Evolutionary conservation across 2,329 filamentous ascomycete species (phyloP), one percentile per base, ranked within the genome.

Genomic region (Orbilia blumenaviensis): DNA sequence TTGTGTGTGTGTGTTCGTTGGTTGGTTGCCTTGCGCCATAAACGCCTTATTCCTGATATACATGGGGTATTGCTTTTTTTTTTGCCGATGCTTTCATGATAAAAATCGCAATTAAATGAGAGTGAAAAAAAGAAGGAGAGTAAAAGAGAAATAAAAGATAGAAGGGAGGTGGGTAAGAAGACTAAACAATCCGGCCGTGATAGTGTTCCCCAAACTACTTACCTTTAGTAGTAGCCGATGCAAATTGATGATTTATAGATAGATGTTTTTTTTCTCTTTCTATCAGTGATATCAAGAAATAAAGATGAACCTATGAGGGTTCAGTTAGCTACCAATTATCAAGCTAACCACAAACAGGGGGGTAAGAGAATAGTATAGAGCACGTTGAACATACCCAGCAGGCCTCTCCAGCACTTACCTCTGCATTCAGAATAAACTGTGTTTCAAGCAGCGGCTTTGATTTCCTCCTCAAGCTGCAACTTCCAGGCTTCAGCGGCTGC

Each of bases 401-500:
- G n/a, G n/a, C n/a, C n/a, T n/a, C n/a, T n/a, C n/a, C 34, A 23
- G 21, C 54, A 14, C 16, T 41, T 10, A 41, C 36, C n/a, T n/a
- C n/a, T n/a, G n/a, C n/a, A n/a, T n/a, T n/a, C n/a, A n/a, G n/a
- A n/a, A n/a, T n/a, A n/a, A n/a, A n/a, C n/a, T n/a, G 29, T 21
- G 16, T 36, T 9, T 54, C 48, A 74, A 27, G 54, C 48, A 25
- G 64, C 48, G 44, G 54, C 60, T 34, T 69, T 69, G 9, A 61
- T 25, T 41, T 66, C 64, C 25, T 76, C 72, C 18, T 68, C 72
- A n/a, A 76, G 48, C 50, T 76, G 72, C 36, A 76, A 58, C 56
- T 76, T 76, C 72, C 72, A 76, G 4, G 72, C 72, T n/a, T 76
- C 64, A 23, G 72, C 64, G 6, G 72, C 72, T 7, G 72, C 64